These are phyloP conservation scores for Poterioochromonas sp. DNA, from an alignment of 352 stramenopile genomes.

Conservation along the genomic window DNA sequence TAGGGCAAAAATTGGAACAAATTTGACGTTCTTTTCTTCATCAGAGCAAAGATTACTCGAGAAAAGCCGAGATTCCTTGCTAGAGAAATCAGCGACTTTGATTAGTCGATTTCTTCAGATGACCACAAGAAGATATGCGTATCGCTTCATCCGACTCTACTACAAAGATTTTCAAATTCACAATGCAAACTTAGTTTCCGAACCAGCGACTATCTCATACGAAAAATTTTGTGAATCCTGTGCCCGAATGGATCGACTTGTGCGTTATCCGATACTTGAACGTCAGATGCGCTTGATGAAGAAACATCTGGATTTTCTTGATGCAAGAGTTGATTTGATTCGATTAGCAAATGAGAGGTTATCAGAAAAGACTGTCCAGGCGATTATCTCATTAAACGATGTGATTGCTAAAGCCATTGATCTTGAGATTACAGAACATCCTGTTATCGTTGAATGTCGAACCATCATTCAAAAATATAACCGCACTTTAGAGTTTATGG, in stretches of 20 bases:
- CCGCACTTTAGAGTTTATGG: background rate
- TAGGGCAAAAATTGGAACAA: background rate
- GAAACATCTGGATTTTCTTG: background rate
- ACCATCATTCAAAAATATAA: background rate
- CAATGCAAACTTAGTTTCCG: background rate
- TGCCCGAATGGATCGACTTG: background rate
- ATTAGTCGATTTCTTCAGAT: background rate
- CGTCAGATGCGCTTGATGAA: background rate
- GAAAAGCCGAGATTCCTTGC: background rate
- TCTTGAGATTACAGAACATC: background rate
- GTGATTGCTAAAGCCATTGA: background rate
- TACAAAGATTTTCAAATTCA: background rate
- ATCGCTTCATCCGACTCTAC: background rate
- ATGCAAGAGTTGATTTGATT: slow-evolving; percentile 2
- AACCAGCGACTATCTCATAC: background rate
- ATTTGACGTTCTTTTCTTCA: background rate
- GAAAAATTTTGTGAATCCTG: background rate
- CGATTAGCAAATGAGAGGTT: background rate
- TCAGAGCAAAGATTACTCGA: slow-evolving; percentile 13
- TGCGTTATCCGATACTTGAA: background rate
- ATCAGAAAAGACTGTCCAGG: background rate
- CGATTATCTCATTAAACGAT: background rate
- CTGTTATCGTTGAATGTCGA: background rate
- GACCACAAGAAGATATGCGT: background rate
- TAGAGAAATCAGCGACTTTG: background rate